phyloP scores from a whole-genome alignment of 1,284 basidiomycete genomes.

The Coniferiporia sulphurascens region DNA sequence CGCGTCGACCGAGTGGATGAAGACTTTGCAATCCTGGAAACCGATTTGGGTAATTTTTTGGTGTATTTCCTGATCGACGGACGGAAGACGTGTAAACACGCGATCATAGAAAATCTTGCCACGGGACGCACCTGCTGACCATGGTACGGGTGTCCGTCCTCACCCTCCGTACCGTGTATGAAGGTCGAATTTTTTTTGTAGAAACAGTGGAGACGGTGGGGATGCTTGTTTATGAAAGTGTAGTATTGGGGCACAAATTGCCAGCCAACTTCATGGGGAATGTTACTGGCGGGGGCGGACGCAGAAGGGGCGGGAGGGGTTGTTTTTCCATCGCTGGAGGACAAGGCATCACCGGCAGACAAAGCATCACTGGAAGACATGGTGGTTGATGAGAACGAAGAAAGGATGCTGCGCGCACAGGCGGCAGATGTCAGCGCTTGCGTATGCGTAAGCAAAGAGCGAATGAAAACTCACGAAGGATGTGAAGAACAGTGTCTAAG shows the following conservation, averaged over 20 bases:
- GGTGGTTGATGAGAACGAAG: not conserved
- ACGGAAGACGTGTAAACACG: not conserved
- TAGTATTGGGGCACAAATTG: slow-evolving; percentile 97
- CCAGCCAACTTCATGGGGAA: slow-evolving; percentile 91
- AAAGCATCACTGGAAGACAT: not conserved
- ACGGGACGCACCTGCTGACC: slow-evolving; percentile 70
- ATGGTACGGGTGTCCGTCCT: slow-evolving; percentile 82
- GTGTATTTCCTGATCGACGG: slow-evolving; percentile 86
- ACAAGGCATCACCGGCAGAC: no score
- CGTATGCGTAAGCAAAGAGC: slow-evolving; percentile 21
- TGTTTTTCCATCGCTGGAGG: not conserved
- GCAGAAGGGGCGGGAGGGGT: not conserved
- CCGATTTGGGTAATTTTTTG: slow-evolving; percentile 91
- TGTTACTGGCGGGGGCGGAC: slow-evolving; percentile 34
- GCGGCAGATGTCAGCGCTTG: slow-evolving; percentile 18
- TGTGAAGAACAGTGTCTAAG: slow-evolving; percentile 25
- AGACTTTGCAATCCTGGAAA: slow-evolving; percentile 97
- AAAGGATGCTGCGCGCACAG: slow-evolving; percentile 1
- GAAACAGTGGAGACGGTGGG: slow-evolving; percentile 95
- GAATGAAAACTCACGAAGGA: slow-evolving; percentile 25
- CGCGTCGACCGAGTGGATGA: slow-evolving; percentile 92
- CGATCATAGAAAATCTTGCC: slow-evolving; percentile 9
- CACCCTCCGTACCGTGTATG: slow-evolving; percentile 93
- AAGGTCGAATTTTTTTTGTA: slow-evolving; percentile 98
- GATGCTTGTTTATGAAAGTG: slow-evolving; percentile 97